These are phyloP conservation scores for Saccharomyces pastorianus DNA, from an alignment of 1,139 yeast species.

Conservation along the genomic window DNA sequence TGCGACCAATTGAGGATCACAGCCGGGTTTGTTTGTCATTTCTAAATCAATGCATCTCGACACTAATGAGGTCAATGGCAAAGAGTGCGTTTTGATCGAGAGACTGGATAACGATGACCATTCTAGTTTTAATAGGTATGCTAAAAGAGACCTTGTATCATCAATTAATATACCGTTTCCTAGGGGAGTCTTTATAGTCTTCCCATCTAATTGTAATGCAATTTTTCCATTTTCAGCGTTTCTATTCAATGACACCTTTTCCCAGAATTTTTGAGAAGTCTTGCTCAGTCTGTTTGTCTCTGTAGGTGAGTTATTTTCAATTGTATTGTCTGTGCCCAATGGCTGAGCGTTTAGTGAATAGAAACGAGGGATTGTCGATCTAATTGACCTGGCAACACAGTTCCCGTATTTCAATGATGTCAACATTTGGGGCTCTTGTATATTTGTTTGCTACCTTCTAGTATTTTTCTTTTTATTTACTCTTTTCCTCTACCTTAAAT, in stretches of 20 bases:
- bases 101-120: slow-evolving; percentile 73
- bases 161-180: slow-evolving; percentile 70
- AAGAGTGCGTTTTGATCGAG: slow-evolving; percentile 66
- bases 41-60: slow-evolving; percentile 76
- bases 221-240: slow-evolving; percentile 29
- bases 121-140: slow-evolving; percentile 73
- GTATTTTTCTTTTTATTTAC: background rate
- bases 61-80: slow-evolving; percentile 81
- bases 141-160: slow-evolving; percentile 49
- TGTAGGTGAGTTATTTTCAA: slow-evolving; percentile 46
- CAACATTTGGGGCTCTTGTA: background rate
- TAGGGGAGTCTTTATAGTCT: slow-evolving; percentile 75
- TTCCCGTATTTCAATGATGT: background rate
- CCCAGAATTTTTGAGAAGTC: slow-evolving; percentile 79
- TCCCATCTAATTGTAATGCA: slow-evolving; percentile 60
- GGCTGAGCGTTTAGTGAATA: slow-evolving; percentile 5
- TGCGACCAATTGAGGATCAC: slow-evolving; percentile 43
- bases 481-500: background rate
- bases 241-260: slow-evolving; percentile 49
- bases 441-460: background rate
- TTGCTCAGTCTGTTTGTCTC: slow-evolving; percentile 67
- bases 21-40: slow-evolving; percentile 24
- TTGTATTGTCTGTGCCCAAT: slow-evolving; percentile 36
- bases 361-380: background rate
- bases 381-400: background rate